These are phyloP conservation scores for Fraxinus velutina DNA, from an alignment of 305 asterid genomes.

Conservation along the genomic window DNA sequence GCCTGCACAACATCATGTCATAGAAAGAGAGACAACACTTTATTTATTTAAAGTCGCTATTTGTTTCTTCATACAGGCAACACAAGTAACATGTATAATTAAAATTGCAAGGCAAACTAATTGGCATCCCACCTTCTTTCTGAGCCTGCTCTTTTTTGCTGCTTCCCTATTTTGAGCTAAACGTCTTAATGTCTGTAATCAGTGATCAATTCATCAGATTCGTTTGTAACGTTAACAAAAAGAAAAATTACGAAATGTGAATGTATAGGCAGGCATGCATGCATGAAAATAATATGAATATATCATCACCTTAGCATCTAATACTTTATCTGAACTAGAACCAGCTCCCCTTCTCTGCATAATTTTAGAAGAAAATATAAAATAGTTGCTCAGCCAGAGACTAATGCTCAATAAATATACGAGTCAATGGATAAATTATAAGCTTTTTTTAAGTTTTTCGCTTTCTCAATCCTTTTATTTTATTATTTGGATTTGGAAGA, in stretches of 20 bases:
- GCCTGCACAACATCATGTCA: conserved; percentile 42
- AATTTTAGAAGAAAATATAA: conserved; percentile 16
- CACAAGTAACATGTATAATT: neutral
- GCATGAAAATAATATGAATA: conserved; percentile 29
- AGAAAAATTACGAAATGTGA: neutral
- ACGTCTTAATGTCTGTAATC: conserved; percentile 77
- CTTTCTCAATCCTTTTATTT: neutral
- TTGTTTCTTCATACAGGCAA: neutral
- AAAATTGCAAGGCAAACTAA: neutral
- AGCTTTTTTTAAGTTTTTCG: neutral
- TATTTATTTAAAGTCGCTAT: neutral
- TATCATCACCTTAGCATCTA: conserved; percentile 69
- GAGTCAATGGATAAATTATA: conserved; percentile 20
- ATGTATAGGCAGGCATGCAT: conserved; percentile 27
- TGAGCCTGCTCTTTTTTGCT: conserved; percentile 90
- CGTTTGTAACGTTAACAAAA: neutral
- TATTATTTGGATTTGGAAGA: neutral
- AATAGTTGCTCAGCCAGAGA: neutral
- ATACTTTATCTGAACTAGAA: conserved; percentile 59
- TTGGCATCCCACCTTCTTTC: conserved; percentile 61
- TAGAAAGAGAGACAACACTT: neutral
- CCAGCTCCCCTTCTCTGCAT: conserved; percentile 77
- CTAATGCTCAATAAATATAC: neutral
- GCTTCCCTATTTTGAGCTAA: conserved; percentile 99
- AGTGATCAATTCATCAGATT: conserved; percentile 1